Evolutionary conservation across 2,329 filamentous ascomycete genomes (phyloP).

Genomic region (Cladosporium sp.): DNA sequence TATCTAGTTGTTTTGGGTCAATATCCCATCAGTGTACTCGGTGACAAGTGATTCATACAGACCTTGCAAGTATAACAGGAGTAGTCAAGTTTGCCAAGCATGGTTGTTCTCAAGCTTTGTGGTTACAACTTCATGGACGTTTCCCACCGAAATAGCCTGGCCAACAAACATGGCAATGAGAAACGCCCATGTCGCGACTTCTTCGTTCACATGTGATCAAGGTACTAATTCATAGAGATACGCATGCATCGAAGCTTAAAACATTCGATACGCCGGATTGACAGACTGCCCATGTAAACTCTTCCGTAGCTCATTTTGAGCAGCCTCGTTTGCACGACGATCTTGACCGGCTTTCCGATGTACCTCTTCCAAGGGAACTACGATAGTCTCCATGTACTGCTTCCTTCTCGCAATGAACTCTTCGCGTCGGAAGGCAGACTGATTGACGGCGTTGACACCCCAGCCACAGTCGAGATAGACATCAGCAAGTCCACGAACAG

Average conservation of each 20-base stretch:
- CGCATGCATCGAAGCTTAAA: neutral
- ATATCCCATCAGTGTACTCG: neutral
- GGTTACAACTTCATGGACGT: neutral
- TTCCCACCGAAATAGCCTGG: neutral
- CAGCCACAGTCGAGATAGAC: neutral
- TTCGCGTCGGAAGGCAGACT: neutral
- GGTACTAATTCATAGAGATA: neutral
- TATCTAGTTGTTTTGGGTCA: neutral
- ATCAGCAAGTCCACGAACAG: neutral
- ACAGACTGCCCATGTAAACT: neutral
- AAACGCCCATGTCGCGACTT: neutral
- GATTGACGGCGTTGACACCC: neutral
- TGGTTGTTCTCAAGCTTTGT: neutral
- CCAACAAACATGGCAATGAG: neutral
- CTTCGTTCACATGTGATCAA: neutral
- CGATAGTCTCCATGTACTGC: neutral
- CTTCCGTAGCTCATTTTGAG: neutral
- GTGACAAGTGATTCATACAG: neutral
- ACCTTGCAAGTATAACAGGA: neutral
- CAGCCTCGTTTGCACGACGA: neutral
- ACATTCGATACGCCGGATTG: neutral
- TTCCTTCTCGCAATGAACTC: neutral
- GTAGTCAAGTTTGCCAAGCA: neutral
- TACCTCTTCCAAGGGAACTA: neutral
- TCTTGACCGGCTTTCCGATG: neutral